Conservation (phyloP, 352 stramenopile genomes). For the Thalassiosira hispida region DNA sequence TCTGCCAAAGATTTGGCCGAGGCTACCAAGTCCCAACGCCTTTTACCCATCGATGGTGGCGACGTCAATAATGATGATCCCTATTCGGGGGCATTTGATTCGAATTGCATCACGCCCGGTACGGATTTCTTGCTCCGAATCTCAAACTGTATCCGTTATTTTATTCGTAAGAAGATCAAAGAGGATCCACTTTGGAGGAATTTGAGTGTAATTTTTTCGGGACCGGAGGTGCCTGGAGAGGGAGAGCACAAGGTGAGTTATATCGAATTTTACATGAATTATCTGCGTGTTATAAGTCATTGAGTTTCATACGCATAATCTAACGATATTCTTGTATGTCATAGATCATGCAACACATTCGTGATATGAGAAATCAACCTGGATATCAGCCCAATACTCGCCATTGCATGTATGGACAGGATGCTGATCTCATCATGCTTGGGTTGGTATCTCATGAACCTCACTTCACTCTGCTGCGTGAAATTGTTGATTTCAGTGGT, state of each 20-base stretch:
- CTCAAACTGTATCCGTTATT: conserved; percentile 88
- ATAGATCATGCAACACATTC: conserved; percentile 97
- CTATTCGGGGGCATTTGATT: conserved; percentile 91
- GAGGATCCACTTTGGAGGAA: conserved; percentile 94
- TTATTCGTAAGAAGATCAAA: conserved; percentile 94
- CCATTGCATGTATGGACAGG: conserved; percentile 99
- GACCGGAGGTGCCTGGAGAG: conserved; percentile 95
- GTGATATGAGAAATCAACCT: conserved; percentile 89
- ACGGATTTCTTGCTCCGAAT: conserved; percentile 95
- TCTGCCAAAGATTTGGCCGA: conserved; percentile 84
- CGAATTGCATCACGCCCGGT: conserved; percentile 98
- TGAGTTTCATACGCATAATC: no score
- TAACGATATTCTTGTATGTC: not conserved
- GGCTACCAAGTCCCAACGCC: conserved; percentile 72
- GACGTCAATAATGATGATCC: conserved; percentile 40
- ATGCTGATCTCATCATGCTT: conserved; percentile 99
- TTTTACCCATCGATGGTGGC: conserved; percentile 47
- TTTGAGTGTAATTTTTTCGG: conserved; percentile 95
- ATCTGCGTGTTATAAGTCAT: no score
- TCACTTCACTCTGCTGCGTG: conserved; percentile 93
- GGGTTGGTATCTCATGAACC: conserved; percentile 97
- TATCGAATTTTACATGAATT: no score
- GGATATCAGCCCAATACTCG: conserved; percentile 94
- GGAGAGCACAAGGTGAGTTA: conserved; percentile 89
- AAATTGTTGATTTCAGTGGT: conserved; percentile 94